Base-by-base conservation (phyloP, 371 early-diverging fungal genomes). In the Fennellomyces sp. region DNA sequence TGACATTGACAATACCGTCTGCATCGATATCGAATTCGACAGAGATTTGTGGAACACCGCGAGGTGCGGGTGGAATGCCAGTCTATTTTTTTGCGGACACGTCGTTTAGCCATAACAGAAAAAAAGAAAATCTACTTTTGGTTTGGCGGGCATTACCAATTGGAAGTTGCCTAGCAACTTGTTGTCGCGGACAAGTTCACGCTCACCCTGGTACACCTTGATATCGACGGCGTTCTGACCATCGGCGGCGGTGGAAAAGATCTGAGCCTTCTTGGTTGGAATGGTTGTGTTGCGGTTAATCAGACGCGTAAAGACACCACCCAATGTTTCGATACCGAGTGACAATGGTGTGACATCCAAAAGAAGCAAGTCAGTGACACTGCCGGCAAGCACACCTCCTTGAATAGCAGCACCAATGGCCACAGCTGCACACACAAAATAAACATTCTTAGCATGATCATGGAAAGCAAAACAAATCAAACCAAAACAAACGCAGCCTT, bases 231-330 rank as follows among this genome's bases (percentile, higher is more conserved):
- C 90, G 53, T 93, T 92, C 73, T 99, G 99, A 31, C 93, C 93
- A 73, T 99, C 98, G 61, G 96, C 96, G 15, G 97, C 94, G 38
- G 99, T 99, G 52, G 97, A 96, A 87, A 98, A 99, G 60, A 89
- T 86, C 78, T 97, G 96, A 31, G 92, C 84, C 78, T 97, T 95
- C 85, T 96, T 99, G 76, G 96, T 96, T 33, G 99, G 99, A 63
- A 98, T 94, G 12, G 98, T 95, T 30, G 98, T 96, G 85, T 99
- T 98, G 68, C 97, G 89, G 76, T 85, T 87, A 70, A 99, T 95
- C 53, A 99, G 80, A 60, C 91, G 90, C 55, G 94, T 94, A 74
- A 98, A 97, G 61, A 97, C 93, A 85, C 98, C 90, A 73, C 98
- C 92, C 27, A 92, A 77, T 59, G 94, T 94, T 75, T 94, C 95